Percentiles rank a stretch among this genome's conserved stretches.
These are phyloP conservation scores for Zygoascus bituminiphila DNA, from an alignment of 805 yeast species.

Conservation along the genomic window DNA sequence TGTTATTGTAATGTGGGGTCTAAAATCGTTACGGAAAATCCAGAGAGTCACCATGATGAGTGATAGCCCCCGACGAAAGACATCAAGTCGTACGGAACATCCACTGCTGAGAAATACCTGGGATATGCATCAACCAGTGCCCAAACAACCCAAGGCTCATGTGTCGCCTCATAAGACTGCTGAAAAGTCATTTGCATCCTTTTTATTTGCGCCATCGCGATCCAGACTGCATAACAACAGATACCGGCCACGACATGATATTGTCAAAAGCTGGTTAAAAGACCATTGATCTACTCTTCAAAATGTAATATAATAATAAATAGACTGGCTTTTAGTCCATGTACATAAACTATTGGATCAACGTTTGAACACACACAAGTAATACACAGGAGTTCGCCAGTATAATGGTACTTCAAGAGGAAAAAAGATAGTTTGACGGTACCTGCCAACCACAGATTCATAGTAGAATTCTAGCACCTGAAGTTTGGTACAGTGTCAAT, in stretches of 20 bases:
- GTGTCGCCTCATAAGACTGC: not conserved
- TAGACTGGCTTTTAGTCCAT: too few species aligned
- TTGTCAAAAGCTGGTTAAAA: constrained; percentile 7
- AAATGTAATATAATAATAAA: too few species aligned
- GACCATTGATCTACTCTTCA: too few species aligned
- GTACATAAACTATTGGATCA: too few species aligned
- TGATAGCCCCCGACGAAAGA: not conserved
- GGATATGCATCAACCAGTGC: not conserved
- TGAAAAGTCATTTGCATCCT: not conserved
- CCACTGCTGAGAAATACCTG: not conserved
- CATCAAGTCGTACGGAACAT: not conserved
- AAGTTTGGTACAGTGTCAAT: too few species aligned
- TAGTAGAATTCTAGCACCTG: too few species aligned
- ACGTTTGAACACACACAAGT: too few species aligned
- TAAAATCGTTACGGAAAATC: constrained; percentile 51
- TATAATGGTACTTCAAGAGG: too few species aligned
- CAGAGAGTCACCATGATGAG: constrained; percentile 61
- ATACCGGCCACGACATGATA: not conserved
- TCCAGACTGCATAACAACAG: not conserved
- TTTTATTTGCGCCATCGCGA: not conserved
- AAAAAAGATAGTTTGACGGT: too few species aligned
- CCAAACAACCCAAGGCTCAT: not conserved
- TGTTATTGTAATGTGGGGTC: constrained; percentile 44
- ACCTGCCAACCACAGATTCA: too few species aligned
- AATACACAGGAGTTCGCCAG: too few species aligned